Evolutionary conservation across 768 basidiomycete genomes (phyloP).

Genomic region (Galerina sulciceps): DNA sequence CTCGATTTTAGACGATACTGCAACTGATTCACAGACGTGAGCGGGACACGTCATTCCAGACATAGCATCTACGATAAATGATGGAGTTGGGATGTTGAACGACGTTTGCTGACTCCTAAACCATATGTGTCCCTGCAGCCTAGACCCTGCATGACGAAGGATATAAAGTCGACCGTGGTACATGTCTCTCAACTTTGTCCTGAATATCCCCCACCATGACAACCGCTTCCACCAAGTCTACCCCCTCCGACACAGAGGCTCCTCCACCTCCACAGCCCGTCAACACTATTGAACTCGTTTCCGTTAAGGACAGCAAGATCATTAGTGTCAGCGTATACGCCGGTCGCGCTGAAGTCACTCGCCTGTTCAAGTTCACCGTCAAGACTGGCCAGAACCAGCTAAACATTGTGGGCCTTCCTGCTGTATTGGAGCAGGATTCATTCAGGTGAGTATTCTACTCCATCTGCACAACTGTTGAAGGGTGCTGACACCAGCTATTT

Average conservation of each 20-base stretch:
- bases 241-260: not conserved
- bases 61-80: too few species aligned
- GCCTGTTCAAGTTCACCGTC: conserved; percentile 40
- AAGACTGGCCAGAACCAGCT: conserved; percentile 46
- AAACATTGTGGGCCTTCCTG: conserved; percentile 41
- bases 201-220: too few species aligned
- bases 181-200: too few species aligned
- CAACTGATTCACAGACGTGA: too few species aligned
- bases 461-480: not conserved
- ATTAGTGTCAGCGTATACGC: conserved; percentile 44
- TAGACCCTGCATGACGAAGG: too few species aligned
- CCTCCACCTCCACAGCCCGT: conserved; percentile 14
- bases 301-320: conserved; percentile 38
- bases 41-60: too few species aligned
- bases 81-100: too few species aligned
- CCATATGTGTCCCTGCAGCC: too few species aligned
- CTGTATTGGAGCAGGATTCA: conserved; percentile 40
- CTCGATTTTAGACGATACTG: too few species aligned
- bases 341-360: conserved; percentile 44
- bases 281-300: conserved; percentile 33
- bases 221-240: not conserved
- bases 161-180: too few species aligned
- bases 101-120: too few species aligned
- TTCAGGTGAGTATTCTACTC: conserved; percentile 33
- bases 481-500: not conserved